Conservation (phyloP, 306 rosid genomes). For the Casuarina equisetifolia region DNA sequence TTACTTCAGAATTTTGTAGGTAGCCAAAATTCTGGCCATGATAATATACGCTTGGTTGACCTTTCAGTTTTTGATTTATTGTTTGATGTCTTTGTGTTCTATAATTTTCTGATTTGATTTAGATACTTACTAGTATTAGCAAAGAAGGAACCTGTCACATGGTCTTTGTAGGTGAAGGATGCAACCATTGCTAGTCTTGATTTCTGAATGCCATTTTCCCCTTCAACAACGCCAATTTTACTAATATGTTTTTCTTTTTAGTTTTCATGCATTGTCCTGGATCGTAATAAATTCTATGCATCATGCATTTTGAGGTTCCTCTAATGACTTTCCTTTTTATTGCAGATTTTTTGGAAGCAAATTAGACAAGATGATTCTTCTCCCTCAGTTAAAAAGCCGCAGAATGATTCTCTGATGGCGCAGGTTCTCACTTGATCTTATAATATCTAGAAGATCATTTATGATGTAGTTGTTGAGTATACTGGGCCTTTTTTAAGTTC, state of each 20-base stretch:
- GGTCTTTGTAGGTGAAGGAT: neutral
- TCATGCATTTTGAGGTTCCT: constrained; percentile 20
- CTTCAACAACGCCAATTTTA: neutral
- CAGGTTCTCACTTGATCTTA: constrained; percentile 59
- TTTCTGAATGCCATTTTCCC: neutral
- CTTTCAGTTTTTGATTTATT: neutral
- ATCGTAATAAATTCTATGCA: constrained; percentile 5
- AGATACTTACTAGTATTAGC: neutral
- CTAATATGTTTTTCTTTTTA: neutral
- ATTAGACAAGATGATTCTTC: constrained; percentile 49
- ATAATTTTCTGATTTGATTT: neutral
- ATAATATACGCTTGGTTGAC: neutral
- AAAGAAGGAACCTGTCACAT: neutral
- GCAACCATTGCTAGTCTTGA: neutral
- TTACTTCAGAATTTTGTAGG: neutral
- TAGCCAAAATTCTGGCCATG: neutral
- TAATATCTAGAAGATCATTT: neutral
- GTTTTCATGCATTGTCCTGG: constrained; percentile 4
- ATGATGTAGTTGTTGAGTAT: neutral
- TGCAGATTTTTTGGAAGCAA: constrained; percentile 66
- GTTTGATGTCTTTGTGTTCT: neutral
- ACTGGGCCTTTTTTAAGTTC: neutral
- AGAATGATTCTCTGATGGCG: constrained; percentile 63
- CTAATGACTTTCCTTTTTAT: neutral
- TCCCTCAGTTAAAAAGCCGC: constrained; percentile 62